phyloP scores from a whole-genome alignment of 1,139 yeast species.

The Kodamaea ohmeri region DNA sequence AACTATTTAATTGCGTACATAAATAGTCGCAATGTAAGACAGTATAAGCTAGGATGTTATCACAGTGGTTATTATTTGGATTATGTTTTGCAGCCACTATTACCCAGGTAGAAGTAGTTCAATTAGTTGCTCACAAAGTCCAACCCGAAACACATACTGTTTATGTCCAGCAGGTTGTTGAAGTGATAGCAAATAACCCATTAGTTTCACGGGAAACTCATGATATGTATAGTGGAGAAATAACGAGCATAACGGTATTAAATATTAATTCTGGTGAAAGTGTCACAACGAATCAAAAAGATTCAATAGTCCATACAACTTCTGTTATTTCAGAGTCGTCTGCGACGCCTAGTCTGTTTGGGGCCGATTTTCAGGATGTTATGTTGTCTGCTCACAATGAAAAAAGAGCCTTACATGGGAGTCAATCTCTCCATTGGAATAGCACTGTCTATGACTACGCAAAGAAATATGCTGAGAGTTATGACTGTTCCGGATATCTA shows the following conservation, averaged over 20 bases:
- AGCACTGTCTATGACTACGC: slow-evolving; percentile 54
- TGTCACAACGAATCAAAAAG: background rate
- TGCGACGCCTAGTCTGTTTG: background rate
- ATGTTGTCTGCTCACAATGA: slow-evolving; percentile 31
- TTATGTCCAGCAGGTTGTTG: slow-evolving; percentile 1
- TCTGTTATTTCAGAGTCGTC: background rate
- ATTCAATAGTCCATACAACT: background rate
- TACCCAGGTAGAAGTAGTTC: slow-evolving; percentile 19
- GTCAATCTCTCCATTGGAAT: slow-evolving; percentile 33
- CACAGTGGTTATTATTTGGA: background rate
- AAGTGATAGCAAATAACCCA: background rate
- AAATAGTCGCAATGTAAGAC: too few relatives aligned
- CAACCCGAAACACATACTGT: background rate
- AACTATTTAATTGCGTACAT: too few relatives aligned
- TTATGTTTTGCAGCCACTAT: slow-evolving; percentile 13
- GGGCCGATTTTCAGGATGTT: slow-evolving; percentile 2
- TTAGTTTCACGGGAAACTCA: background rate
- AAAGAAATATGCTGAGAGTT: slow-evolving; percentile 62
- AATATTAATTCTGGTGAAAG: background rate
- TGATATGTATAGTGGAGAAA: background rate
- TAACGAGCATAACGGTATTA: background rate
- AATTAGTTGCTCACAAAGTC: slow-evolving; percentile 10
- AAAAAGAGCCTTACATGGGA: slow-evolving; percentile 29
- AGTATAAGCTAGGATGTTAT: too few relatives aligned
- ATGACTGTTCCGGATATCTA: slow-evolving; percentile 66